phyloP scores from a whole-genome alignment of 441 rosid genomes.

The Raphanus hybrid region DNA sequence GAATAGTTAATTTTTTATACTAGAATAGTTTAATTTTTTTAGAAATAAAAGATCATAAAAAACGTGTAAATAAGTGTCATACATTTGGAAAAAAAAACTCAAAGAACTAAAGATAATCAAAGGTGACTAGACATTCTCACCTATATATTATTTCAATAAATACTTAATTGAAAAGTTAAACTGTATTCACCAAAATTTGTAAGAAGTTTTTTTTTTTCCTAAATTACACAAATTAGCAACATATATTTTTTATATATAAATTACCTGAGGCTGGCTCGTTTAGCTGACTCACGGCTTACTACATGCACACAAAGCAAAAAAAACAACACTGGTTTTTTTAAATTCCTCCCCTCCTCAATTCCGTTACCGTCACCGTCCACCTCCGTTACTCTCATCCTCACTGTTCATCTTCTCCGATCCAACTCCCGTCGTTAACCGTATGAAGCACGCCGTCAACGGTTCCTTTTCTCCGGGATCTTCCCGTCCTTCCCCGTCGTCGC shows the following conservation, averaged over 20 bases:
- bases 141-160: conserved; percentile 5
- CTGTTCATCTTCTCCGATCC: conserved; percentile 38
- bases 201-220: not conserved
- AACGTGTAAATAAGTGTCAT: not conserved
- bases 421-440: conserved; percentile 27
- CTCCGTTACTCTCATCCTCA: conserved; percentile 33
- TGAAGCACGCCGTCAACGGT: conserved; percentile 69
- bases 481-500: conserved; percentile 62
- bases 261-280: conserved; percentile 10
- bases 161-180: not conserved
- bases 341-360: conserved; percentile 30
- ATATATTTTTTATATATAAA: conserved; percentile 17
- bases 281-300: conserved; percentile 23
- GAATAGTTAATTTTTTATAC: too few species aligned
- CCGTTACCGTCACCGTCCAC: conserved; percentile 41
- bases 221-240: not conserved
- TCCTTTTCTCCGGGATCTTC: conserved; percentile 58
- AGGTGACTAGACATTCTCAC: not conserved
- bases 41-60: not conserved
- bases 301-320: conserved; percentile 29
- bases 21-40: too few species aligned
- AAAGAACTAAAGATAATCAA: not conserved
- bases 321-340: conserved; percentile 15
- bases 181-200: not conserved
- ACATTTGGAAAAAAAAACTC: not conserved